Evolutionary conservation across 2,329 filamentous ascomycete species (phyloP), one percentile per base, ranked within the genome.

Genomic region (Furcasterigmium sp.): DNA sequence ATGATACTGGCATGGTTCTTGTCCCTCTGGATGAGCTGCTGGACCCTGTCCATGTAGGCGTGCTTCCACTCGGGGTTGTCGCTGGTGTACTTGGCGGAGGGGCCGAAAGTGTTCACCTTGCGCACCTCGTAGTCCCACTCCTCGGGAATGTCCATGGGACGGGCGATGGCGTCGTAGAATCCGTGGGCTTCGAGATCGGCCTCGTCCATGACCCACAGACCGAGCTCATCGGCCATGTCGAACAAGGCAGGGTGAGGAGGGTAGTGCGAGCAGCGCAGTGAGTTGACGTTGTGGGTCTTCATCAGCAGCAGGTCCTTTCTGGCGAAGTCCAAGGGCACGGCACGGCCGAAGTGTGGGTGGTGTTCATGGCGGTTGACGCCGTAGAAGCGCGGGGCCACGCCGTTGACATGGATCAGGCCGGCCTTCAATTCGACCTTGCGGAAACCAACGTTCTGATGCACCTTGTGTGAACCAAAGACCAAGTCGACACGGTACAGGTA

Each of bases 361-460:
- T 88, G 83, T 45, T 88, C 84, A 53, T 87, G 84, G 14, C 83
- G 68, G 56, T 87, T 87, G 14, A 80, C 77, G 14, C 83, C 84
- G 21, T 77, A 72, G 49, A 87, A 69, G 3, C 77, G 69, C 39
- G 87, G 71, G 2, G 75, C 65, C 21, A 69, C 67, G 5, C 82
- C 82, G 45, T 86, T 87, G 50, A 86, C 80, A 19, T 68, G 68
- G 51, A 84, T 67, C 35, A 82, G 58, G 1, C 80, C 77, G 38
- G 79, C 67, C 43, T 75, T 77, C 40, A 84, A 68, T 60, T 85
- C 79, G 3, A 84, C 73, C 37, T 73, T 71, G 26, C 82, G 75
- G 60, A 87, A 86, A 1, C 83, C 83, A 11, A 85, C 63, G 5
- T 65, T 69, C 30, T 84, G 80, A 2, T 61, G 51, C 13, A 79